Conservation (phyloP, 2,329 filamentous ascomycete genomes). For the Trichoderma atroviride region DNA sequence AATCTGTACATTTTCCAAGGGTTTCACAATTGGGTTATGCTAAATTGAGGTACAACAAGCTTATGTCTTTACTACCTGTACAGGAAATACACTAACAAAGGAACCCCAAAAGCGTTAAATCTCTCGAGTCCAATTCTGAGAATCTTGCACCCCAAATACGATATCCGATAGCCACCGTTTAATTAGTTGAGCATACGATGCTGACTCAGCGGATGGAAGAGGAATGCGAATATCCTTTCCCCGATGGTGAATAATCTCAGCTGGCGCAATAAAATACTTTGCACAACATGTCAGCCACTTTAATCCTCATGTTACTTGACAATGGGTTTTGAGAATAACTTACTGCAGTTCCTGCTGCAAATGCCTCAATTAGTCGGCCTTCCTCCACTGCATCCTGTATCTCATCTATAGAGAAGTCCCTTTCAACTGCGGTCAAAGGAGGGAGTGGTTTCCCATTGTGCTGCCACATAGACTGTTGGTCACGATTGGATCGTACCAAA, state of each 20-base stretch:
- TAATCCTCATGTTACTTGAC: slow-evolving; percentile 29
- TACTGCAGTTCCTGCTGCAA: slow-evolving; percentile 84
- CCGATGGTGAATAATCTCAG: slow-evolving; percentile 68
- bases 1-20: background rate
- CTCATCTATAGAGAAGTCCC: slow-evolving; percentile 64
- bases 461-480: slow-evolving; percentile 60
- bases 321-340: slow-evolving; percentile 40
- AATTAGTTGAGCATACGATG: background rate
- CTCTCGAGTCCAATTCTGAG: background rate
- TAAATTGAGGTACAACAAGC: background rate
- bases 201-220: background rate
- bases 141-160: background rate
- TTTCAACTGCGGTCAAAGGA: background rate
- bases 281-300: background rate
- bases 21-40: background rate
- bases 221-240: slow-evolving; percentile 55
- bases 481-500: background rate
- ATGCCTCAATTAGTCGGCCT: slow-evolving; percentile 79
- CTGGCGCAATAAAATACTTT: slow-evolving; percentile 70
- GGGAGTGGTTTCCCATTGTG: slow-evolving; percentile 79
- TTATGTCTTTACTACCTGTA: background rate
- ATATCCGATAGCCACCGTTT: background rate
- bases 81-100: background rate
- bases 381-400: slow-evolving; percentile 72
- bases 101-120: background rate